Conservation (phyloP, 2,329 filamentous ascomycete species). For the Aspergillus fumigatus region DNA sequence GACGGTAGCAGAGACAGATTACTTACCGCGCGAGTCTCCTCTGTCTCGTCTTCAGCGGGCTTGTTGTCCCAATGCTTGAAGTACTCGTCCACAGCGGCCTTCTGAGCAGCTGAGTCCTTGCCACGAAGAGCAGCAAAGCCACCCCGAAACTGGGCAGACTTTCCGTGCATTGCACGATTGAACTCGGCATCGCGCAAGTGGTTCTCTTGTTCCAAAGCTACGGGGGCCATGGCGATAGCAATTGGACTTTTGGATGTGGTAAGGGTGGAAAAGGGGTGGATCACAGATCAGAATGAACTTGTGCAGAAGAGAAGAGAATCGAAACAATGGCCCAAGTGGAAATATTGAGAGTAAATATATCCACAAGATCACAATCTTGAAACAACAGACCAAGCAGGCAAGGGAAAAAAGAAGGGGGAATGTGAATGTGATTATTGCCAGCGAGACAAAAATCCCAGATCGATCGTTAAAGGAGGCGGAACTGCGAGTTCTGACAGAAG, state of each 20-base stretch:
- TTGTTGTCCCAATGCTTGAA: conserved; percentile 98
- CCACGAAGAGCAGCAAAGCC: conserved; percentile 78
- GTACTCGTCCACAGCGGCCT: conserved; percentile 82
- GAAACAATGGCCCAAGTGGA: conserved; percentile 4
- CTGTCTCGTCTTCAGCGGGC: conserved; percentile 71
- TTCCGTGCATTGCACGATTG: conserved; percentile 81
- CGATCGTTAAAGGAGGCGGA: conserved; percentile 19
- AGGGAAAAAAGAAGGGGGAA: conserved; percentile 4
- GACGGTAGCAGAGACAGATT: not conserved
- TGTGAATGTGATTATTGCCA: conserved; percentile 3
- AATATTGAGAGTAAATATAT: conserved; percentile 3
- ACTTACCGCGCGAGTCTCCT: conserved; percentile 70
- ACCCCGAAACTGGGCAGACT: conserved; percentile 64
- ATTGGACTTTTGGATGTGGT: conserved; percentile 9
- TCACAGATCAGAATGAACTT: conserved; percentile 7
- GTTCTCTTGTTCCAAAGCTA: conserved; percentile 72
- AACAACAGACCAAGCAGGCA: not conserved
- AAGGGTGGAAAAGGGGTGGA: conserved; percentile 17
- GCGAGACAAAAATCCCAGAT: conserved; percentile 1
- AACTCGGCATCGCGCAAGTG: conserved; percentile 82
- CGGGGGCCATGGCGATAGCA: conserved; percentile 46
- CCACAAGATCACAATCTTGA: not conserved
- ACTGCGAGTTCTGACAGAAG: conserved; percentile 12
- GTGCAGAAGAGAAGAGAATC: conserved; percentile 7
- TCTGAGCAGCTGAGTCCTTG: conserved; percentile 75